A percentile compares a stretch with the other conserved stretches of the same genome.
Evolutionary conservation across 345 rosid genomes (phyloP).

Genomic region (Salix suchowensis): DNA sequence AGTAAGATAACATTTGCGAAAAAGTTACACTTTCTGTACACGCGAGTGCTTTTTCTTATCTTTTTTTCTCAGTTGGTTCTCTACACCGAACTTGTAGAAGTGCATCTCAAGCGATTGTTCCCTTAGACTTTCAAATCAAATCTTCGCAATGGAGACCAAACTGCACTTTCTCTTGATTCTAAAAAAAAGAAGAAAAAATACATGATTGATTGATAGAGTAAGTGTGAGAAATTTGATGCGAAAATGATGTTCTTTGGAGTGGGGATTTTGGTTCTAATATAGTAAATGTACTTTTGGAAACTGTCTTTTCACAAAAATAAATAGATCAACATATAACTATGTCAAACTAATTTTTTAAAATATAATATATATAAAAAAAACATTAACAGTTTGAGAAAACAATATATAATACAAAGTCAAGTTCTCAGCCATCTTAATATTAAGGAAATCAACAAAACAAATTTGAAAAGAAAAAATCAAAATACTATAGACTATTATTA

Average conservation of each 20-base stretch:
- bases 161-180: slow-evolving; percentile 1
- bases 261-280: not conserved
- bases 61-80: slow-evolving; percentile 7
- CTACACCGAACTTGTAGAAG: slow-evolving; percentile 2
- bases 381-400: too few relatives aligned
- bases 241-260: not conserved
- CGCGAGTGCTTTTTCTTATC: too few relatives aligned
- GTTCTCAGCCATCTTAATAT: too few relatives aligned
- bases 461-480: too few relatives aligned
- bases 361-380: too few relatives aligned
- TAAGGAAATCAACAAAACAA: too few relatives aligned
- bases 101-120: slow-evolving; percentile 8
- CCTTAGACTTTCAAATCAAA: not conserved
- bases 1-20: not conserved
- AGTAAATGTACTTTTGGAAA: not conserved
- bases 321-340: not conserved
- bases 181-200: slow-evolving; percentile 1
- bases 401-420: too few relatives aligned
- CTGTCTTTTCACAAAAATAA: not conserved
- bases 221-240: not conserved
- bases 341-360: too few relatives aligned
- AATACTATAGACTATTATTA: too few relatives aligned
- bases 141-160: slow-evolving; percentile 4
- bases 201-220: slow-evolving; percentile 5
- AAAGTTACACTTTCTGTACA: too few relatives aligned